Conservation (phyloP, 164 flowering plant species). For the Aristolochia contorta region DNA sequence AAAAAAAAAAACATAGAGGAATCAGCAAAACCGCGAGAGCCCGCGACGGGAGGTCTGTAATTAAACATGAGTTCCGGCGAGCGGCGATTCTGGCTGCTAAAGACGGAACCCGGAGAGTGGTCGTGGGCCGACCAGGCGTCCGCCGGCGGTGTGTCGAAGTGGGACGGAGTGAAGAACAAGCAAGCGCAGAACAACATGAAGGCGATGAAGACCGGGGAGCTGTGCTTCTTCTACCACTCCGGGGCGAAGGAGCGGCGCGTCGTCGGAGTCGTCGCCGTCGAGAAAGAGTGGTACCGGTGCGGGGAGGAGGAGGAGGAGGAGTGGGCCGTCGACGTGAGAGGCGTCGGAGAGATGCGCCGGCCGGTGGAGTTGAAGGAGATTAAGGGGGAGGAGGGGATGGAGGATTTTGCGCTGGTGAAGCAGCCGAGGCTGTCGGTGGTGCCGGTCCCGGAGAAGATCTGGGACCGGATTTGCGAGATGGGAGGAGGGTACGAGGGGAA, state of each 20-base stretch:
- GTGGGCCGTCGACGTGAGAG: slow-evolving; percentile 62
- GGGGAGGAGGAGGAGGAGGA: slow-evolving; percentile 19
- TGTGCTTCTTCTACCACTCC: slow-evolving; percentile 97
- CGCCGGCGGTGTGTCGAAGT: slow-evolving; percentile 50
- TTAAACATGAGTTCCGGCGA: background rate
- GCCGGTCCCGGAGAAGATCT: slow-evolving; percentile 49
- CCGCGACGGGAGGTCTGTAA: too few species aligned
- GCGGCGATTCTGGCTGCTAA: slow-evolving; percentile 60
- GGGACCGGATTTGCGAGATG: slow-evolving; percentile 69
- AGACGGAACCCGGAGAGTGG: slow-evolving; percentile 89
- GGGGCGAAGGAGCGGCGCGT: slow-evolving; percentile 62
- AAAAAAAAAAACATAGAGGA: too few species aligned
- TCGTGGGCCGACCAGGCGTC: slow-evolving; percentile 93
- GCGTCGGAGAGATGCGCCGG: slow-evolving; percentile 76
- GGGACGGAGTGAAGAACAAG: slow-evolving; percentile 96
- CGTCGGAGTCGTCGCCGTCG: slow-evolving; percentile 76
- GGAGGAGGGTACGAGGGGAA: slow-evolving; percentile 27
- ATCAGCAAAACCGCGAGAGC: too few species aligned
- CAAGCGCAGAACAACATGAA: slow-evolving; percentile 84
- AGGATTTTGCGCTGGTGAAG: slow-evolving; percentile 56
- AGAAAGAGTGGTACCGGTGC: slow-evolving; percentile 50
- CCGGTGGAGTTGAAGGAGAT: slow-evolving; percentile 72
- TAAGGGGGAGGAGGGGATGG: slow-evolving; percentile 55
- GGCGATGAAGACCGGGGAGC: slow-evolving; percentile 59
- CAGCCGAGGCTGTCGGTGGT: slow-evolving; percentile 94